Evolutionary conservation across 2,329 filamentous ascomycete genomes (phyloP).

Genomic region (Fusarium sp.): DNA sequence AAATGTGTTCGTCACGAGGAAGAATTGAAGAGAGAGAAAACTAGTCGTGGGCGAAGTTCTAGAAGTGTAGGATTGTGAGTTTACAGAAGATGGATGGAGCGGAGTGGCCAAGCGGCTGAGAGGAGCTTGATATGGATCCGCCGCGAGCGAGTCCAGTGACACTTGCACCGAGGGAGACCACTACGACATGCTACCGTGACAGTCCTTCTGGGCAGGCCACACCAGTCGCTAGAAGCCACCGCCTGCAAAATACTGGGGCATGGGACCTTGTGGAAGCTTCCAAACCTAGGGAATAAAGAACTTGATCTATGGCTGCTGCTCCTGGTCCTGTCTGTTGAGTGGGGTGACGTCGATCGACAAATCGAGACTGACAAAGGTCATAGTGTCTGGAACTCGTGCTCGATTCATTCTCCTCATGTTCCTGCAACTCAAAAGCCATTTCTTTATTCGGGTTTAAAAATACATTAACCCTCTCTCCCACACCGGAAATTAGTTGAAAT

Average conservation of each 20-base stretch:
- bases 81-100: constrained; percentile 38
- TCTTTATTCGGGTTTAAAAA: background rate
- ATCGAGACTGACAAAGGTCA: constrained; percentile 14
- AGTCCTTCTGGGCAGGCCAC: constrained; percentile 10
- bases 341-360: constrained; percentile 40
- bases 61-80: constrained; percentile 33
- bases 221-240: constrained; percentile 24
- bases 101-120: constrained; percentile 10
- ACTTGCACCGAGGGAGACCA: constrained; percentile 18
- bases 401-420: background rate
- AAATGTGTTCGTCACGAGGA: constrained; percentile 1
- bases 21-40: constrained; percentile 20
- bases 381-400: background rate
- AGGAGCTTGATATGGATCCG: constrained; percentile 38
- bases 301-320: constrained; percentile 28
- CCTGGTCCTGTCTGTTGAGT: constrained; percentile 6
- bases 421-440: background rate
- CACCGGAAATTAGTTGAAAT: background rate
- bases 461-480: background rate
- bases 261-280: constrained; percentile 50
- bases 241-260: constrained; percentile 40
- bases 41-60: constrained; percentile 18
- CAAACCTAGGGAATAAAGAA: constrained; percentile 27
- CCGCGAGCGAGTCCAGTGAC: constrained; percentile 39
- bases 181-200: constrained; percentile 32